phyloP scores from a whole-genome alignment of 2,329 filamentous ascomycete genomes.

The Arthrocladium fulminans region DNA sequence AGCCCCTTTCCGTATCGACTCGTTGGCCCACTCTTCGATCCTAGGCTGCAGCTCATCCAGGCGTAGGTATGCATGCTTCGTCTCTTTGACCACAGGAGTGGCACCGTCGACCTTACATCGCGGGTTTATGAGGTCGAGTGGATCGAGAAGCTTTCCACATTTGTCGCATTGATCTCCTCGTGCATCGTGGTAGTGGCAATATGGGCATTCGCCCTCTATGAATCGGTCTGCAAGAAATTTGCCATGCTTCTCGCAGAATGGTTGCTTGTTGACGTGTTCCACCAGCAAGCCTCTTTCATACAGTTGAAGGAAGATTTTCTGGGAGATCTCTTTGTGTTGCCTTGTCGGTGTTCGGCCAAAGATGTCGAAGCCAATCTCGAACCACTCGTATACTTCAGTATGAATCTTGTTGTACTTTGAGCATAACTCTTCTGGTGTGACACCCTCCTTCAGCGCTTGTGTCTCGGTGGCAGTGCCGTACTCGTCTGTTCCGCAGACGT shows the following conservation, averaged over 20 bases:
- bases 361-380: slow-evolving; percentile 87
- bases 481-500: slow-evolving; percentile 82
- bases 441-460: slow-evolving; percentile 79
- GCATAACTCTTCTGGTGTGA: slow-evolving; percentile 76
- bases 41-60: slow-evolving; percentile 73
- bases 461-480: slow-evolving; percentile 96
- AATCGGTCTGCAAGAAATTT: slow-evolving; percentile 66
- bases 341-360: slow-evolving; percentile 87
- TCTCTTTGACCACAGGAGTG: slow-evolving; percentile 67
- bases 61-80: slow-evolving; percentile 83
- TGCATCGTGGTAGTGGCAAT: slow-evolving; percentile 56
- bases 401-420: slow-evolving; percentile 88
- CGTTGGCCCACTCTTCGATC: slow-evolving; percentile 68
- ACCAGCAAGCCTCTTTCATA: slow-evolving; percentile 80
- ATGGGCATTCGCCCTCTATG: slow-evolving; percentile 41
- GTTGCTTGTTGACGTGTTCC: slow-evolving; percentile 78
- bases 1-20: slow-evolving; percentile 60
- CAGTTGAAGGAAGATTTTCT: slow-evolving; percentile 82
- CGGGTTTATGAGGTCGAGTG: slow-evolving; percentile 69
- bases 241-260: slow-evolving; percentile 73
- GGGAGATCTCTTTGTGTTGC: slow-evolving; percentile 85
- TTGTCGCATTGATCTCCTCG: slow-evolving; percentile 67
- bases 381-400: slow-evolving; percentile 90
- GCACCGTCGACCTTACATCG: slow-evolving; percentile 85
- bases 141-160: slow-evolving; percentile 63